A percentile compares a stretch with the other conserved stretches of the same genome.
Conservation (phyloP, 768 basidiomycete genomes). For the Trametes punicea region DNA sequence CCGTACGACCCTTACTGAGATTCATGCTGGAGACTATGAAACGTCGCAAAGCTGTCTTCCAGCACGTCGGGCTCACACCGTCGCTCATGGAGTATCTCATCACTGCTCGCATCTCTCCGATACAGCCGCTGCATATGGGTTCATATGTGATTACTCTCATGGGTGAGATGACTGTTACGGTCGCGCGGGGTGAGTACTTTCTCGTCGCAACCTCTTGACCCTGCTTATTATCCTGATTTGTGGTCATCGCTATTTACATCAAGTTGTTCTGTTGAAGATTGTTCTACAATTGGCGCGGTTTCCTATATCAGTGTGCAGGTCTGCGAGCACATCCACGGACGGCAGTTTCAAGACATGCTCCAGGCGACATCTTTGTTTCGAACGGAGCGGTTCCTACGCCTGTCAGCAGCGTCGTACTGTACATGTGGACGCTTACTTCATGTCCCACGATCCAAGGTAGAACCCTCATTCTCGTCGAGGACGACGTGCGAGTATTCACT, state of each 20-base stretch:
- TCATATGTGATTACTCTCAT: not conserved
- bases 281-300: not conserved
- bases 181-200: not conserved
- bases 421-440: not conserved
- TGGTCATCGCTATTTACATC: not conserved
- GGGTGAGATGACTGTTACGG: not conserved
- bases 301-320: not conserved
- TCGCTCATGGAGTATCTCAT: not conserved
- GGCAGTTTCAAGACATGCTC: not conserved
- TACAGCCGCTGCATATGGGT: not conserved
- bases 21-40: not conserved
- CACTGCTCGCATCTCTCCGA: not conserved
- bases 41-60: not conserved
- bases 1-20: too few relatives aligned
- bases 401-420: not conserved
- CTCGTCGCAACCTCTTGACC: not conserved
- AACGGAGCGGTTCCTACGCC: not conserved
- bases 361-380: not conserved
- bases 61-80: not conserved
- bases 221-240: not conserved
- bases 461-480: not conserved
- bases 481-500: not conserved
- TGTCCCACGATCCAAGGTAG: not conserved
- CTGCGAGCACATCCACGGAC: not conserved
- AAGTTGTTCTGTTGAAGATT: not conserved